phyloP scores from a whole-genome alignment of 2,329 filamentous ascomycete genomes.

The Paraphoma chrysanthemicola region DNA sequence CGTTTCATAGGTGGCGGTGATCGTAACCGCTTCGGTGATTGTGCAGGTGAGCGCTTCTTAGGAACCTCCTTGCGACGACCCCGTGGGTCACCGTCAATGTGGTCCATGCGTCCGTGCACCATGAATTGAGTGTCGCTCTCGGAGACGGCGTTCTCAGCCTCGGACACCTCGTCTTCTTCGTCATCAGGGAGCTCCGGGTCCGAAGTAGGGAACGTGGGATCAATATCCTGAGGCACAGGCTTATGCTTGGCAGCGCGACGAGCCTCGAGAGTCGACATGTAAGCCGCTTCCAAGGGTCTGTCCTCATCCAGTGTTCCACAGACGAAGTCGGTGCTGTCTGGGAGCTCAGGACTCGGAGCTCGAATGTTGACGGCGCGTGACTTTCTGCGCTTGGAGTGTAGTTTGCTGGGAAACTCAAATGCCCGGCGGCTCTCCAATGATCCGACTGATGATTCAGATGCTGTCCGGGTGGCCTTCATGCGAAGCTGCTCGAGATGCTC shows the following conservation, averaged over 20 bases:
- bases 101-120: slow-evolving; percentile 76
- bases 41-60: slow-evolving; percentile 54
- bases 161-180: slow-evolving; percentile 62
- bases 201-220: slow-evolving; percentile 95
- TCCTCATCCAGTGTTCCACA: slow-evolving; percentile 97
- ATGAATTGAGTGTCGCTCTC: slow-evolving; percentile 73
- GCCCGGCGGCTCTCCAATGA: slow-evolving; percentile 53
- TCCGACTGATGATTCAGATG: slow-evolving; percentile 62
- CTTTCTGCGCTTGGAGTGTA: slow-evolving; percentile 49
- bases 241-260: slow-evolving; percentile 82
- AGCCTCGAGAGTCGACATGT: slow-evolving; percentile 82
- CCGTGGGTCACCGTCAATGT: slow-evolving; percentile 61
- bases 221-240: slow-evolving; percentile 84
- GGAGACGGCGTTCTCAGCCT: slow-evolving; percentile 43
- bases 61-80: slow-evolving; percentile 39
- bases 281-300: slow-evolving; percentile 90
- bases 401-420: slow-evolving; percentile 35
- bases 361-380: slow-evolving; percentile 65
- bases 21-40: slow-evolving; percentile 68
- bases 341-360: slow-evolving; percentile 77
- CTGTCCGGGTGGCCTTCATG: slow-evolving; percentile 53
- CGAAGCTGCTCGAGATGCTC: slow-evolving; percentile 57
- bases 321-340: slow-evolving; percentile 98
- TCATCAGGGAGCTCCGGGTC: slow-evolving; percentile 86
- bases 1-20: slow-evolving; percentile 56